Evolutionary conservation across 2,329 filamentous ascomycete species (phyloP), one percentile per base, ranked within the genome.

Genomic region (Arthrobotrys sphaeroides): DNA sequence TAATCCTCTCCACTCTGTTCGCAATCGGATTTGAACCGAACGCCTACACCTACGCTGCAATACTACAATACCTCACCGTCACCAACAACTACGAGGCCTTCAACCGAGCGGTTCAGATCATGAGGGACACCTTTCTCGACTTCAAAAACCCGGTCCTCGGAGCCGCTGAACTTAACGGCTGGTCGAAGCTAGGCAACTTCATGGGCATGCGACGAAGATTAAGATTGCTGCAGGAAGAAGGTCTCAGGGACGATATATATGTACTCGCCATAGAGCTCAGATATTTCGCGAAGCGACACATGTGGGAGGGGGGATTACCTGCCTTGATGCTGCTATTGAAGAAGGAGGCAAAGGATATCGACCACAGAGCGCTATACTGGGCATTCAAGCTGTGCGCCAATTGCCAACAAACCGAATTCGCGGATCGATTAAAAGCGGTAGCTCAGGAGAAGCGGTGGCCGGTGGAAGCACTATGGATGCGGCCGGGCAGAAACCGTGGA

Each of bases 391-490:
- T 75, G 16, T 75, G 72, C 16, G 42, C 36, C 3, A 75, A 68
- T 16, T 75, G 72, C 28, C 64, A 75, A 4, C 72, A 75, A 43
- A 40, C 47, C 16, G 72, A 75, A 24, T 62, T 59, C 22, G 42
- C 51, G 6, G 64, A 75, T 6, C 64, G 59, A 36, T 33, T 75
- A 40, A 75, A 75, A 64, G 26, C 22, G 6, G 20, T 75, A 10
- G 72, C 42, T n/a, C 72, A 75, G 59, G 72, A 75, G 64, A 75
- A 75, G 18, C 64, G 72, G 10, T 75, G 72, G 72, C 72, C 72
- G 1, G 47, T 65, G 20, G 64, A 75, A 20, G 36, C 24, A 12
- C 49, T 75, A 7, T 75, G 72, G 72, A 69, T 49, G 12, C 47
- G 57, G 31, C 64, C 64, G n/a, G 9, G 3, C 13, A 64, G 64